A percentile compares a stretch with the other conserved stretches of the same genome.
These are phyloP conservation scores for Didymosphaeria variabile DNA, from an alignment of 2,329 filamentous ascomycete species.

Conservation along the genomic window DNA sequence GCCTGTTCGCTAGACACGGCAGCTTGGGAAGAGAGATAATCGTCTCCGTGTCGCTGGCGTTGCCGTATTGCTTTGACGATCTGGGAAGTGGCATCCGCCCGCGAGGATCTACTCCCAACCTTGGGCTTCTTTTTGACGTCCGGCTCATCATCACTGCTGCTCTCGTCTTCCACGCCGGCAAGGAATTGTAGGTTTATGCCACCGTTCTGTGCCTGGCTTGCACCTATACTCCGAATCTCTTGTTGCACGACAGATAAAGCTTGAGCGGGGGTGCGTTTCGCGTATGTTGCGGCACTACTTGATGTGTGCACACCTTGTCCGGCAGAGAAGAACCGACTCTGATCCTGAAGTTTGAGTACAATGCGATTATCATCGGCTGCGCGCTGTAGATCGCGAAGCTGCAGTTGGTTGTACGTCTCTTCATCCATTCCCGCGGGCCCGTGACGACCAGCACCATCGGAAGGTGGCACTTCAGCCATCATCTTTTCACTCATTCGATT, in stretches of 20 bases:
- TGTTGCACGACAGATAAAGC: conserved; percentile 71
- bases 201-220: conserved; percentile 41
- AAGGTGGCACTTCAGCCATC: conserved; percentile 83
- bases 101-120: conserved; percentile 74
- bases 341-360: conserved; percentile 86
- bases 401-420: conserved; percentile 76
- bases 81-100: conserved; percentile 70
- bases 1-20: conserved; percentile 40
- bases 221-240: conserved; percentile 64
- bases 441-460: conserved; percentile 75
- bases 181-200: conserved; percentile 66
- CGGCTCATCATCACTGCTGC: conserved; percentile 64
- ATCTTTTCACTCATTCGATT: conserved; percentile 94
- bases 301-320: conserved; percentile 55
- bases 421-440: conserved; percentile 74
- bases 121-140: conserved; percentile 66
- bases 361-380: conserved; percentile 79
- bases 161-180: conserved; percentile 74
- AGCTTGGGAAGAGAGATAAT: conserved; percentile 38
- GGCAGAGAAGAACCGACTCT: conserved; percentile 79
- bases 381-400: conserved; percentile 80
- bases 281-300: conserved; percentile 65
- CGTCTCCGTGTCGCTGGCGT: conserved; percentile 66
- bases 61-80: conserved; percentile 72
- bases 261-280: conserved; percentile 73